A percentile compares a stretch with the other conserved stretches of the same genome.
phyloP scores from a whole-genome alignment of 371 early-diverging fungal genomes.

The Blastocladiella emersonii region DNA sequence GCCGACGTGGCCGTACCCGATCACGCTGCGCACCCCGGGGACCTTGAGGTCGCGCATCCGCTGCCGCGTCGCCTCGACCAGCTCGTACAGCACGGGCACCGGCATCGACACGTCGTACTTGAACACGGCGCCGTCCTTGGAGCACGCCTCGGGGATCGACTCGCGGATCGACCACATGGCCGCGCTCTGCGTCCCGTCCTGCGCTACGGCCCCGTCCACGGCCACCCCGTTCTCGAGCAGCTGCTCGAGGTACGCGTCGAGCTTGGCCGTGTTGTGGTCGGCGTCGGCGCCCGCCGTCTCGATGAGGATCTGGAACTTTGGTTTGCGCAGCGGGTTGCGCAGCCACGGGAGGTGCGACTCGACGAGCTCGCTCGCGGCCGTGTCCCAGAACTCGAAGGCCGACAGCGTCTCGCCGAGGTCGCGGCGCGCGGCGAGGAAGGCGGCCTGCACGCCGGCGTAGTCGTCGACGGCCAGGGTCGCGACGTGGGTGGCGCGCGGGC shows the following conservation, averaged over 20 bases:
- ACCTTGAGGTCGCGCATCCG: conserved; percentile 43
- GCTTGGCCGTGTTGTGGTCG: conserved; percentile 75
- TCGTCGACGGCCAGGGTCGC: conserved; percentile 62
- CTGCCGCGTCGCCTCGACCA: conserved; percentile 62
- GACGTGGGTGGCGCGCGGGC: conserved; percentile 41
- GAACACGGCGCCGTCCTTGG: conserved; percentile 68
- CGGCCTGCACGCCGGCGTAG: conserved; percentile 61
- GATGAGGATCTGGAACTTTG: conserved; percentile 85
- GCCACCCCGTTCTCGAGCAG: conserved; percentile 53
- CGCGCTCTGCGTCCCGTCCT: conserved; percentile 58
- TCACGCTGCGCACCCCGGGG: conserved; percentile 48
- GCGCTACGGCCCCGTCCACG: conserved; percentile 80
- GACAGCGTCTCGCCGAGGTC: conserved; percentile 87
- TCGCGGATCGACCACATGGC: conserved; percentile 84
- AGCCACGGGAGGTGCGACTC: conserved; percentile 29
- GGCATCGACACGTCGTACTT: conserved; percentile 90
- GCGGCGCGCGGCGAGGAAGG: conserved; percentile 57
- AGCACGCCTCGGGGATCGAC: conserved; percentile 78
- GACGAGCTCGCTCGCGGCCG: conserved; percentile 48
- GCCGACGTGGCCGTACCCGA: conserved; percentile 86
- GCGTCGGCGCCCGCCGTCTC: conserved; percentile 87
- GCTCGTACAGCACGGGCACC: conserved; percentile 63
- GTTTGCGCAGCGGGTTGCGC: conserved; percentile 52
- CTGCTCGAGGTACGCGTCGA: conserved; percentile 45
- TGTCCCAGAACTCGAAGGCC: conserved; percentile 95